A percentile compares a stretch with the other conserved stretches of the same genome.
Conservation (phyloP, 2,329 filamentous ascomycete species). For the Emergomyces orientalis region DNA sequence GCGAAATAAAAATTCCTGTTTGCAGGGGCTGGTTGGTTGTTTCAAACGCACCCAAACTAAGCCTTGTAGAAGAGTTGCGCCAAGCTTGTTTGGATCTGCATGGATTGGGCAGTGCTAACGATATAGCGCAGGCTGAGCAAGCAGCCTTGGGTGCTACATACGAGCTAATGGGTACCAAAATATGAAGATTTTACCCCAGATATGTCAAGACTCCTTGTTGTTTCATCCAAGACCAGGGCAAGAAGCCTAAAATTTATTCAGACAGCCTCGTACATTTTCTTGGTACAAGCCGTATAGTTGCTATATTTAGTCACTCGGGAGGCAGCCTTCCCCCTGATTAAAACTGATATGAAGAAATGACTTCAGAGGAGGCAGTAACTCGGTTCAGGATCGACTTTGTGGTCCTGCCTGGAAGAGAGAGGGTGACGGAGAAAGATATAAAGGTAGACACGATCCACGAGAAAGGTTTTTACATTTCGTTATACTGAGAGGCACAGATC, state of each 20-base stretch:
- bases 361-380: background rate
- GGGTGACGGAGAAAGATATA: background rate
- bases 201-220: background rate
- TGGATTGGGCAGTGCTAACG: background rate
- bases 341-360: background rate
- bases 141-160: background rate
- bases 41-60: background rate
- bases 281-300: background rate
- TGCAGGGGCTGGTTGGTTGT: background rate
- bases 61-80: background rate
- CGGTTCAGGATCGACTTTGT: background rate
- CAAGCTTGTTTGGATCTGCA: background rate
- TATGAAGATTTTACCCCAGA: background rate
- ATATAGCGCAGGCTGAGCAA: background rate
- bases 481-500: background rate
- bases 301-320: background rate
- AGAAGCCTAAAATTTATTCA: background rate
- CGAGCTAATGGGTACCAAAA: background rate
- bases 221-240: background rate
- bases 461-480: background rate
- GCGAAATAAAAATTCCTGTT: background rate
- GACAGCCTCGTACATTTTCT: constrained; percentile 1
- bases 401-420: background rate
- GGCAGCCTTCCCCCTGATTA: background rate
- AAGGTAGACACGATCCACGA: background rate